Evolutionary conservation across 108 stramenopile species (phyloP).

Genomic region (Heterococcus sp.): DNA sequence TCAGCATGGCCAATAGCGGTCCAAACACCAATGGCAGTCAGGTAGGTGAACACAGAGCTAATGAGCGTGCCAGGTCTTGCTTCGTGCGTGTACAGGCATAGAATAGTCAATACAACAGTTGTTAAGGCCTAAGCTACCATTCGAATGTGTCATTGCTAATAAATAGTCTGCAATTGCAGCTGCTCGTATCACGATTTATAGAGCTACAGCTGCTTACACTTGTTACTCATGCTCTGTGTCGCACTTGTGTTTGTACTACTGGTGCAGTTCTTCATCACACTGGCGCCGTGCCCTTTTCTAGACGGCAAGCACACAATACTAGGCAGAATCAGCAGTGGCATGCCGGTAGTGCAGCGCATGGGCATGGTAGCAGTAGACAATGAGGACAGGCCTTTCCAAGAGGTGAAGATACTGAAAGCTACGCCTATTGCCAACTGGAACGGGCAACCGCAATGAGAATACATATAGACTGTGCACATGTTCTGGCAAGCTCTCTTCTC

Average conservation of each 20-base stretch:
- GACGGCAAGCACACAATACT: slow-evolving; percentile 82
- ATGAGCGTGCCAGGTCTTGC: background rate
- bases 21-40: slow-evolving; percentile 65
- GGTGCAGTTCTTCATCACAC: slow-evolving; percentile 79
- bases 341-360: slow-evolving; percentile 36
- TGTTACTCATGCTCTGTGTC: background rate
- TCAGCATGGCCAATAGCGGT: slow-evolving; percentile 64
- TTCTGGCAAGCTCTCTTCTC: too few relatives aligned
- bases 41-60: slow-evolving; percentile 1
- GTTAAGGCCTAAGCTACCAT: background rate
- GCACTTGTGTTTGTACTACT: background rate
- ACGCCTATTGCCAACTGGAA: slow-evolving; percentile 13
- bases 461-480: too few relatives aligned
- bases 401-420: slow-evolving; percentile 33
- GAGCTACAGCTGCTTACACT: background rate
- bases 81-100: background rate
- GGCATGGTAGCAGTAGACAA: slow-evolving; percentile 43
- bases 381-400: slow-evolving; percentile 30
- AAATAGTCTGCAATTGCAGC: background rate
- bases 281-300: slow-evolving; percentile 54
- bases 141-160: background rate
- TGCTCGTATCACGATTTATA: background rate
- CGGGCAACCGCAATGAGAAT: background rate
- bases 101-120: background rate
- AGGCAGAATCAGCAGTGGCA: slow-evolving; percentile 14